Evolutionary conservation across 1,284 basidiomycete genomes (phyloP), one percentile per base, ranked within the genome.

Genomic region (Somion occarium): DNA sequence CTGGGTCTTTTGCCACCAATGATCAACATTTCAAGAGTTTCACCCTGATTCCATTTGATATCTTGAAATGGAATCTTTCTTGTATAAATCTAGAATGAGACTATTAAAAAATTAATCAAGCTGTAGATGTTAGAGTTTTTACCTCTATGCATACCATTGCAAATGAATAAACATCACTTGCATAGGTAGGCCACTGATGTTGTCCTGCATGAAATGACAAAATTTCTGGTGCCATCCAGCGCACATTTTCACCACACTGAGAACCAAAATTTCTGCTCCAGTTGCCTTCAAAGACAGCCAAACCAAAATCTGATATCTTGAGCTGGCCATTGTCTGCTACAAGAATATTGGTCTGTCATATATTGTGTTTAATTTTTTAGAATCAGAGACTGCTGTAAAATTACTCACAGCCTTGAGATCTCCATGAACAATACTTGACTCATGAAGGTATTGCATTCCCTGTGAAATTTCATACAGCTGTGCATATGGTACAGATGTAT

Each of bases 121-220:
- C 30, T 15, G n/a, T n/a, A n/a, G n/a, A n/a, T n/a, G n/a, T n/a
- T n/a, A n/a, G n/a, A n/a, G n/a, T n/a, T n/a, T 11, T 38, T 24
- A 48, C 48, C 48, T 50, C 48, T 9, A 50, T 26, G 23, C n/a
- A 18, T 19, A 38, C 25, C 25, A 20, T 11, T 19, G 20, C 48
- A 23, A 44, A 50, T 4, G 48, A 23, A 30, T 50, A 50, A 5
- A 50, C 22, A 45, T 50, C 48, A 34, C 48, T 45, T 18, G 23
- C 24, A 50, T 22, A 26, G n/a, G 48, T 26, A 3, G 42, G 48
- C 5, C 25, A 18, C 11, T n/a, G 11, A 23, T 22, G 30, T 12
- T 18, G 22, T 20, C 9, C 9, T 9, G 9, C 41, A 9, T 25
- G 27, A 5, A n/a, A 27, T n/a, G 13, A n/a, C n/a, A n/a, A n/a